Base-by-base conservation (phyloP, 1,284 basidiomycete species). In the Ustilago curta region DNA sequence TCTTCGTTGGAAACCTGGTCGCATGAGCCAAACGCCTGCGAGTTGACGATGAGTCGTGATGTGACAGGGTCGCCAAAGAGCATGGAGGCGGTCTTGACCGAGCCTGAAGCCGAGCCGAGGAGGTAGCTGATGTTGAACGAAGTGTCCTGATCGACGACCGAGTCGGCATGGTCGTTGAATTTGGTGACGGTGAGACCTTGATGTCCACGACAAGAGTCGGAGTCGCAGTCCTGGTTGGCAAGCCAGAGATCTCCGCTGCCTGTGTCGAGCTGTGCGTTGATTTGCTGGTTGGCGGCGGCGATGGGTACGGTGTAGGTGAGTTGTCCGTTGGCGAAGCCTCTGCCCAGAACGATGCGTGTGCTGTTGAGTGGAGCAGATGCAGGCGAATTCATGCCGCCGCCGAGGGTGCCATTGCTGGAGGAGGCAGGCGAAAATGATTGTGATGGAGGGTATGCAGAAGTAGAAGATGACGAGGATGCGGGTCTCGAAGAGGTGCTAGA, bases 191-290 rank as follows among this genome's bases (percentile, higher is more conserved):
- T 52, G 21, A 66, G 44, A 14, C 74, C 68, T 21, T 66, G 57
- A 19, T 74, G 71, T 14, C 61, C 59, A 12, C 32, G 47, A 58
- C 80, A 81, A 16, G 72, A 62, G 43, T 65, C 70, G 42, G 66
- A 32, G 32, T 54, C 61, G 69, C 80, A 81, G 40, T 65, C 64
- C 44, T 71, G 71, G 25, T 72, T 73, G 39, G 78, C 80, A 39
- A 81, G 44, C 78, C 78, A 81, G 32, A 80, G 61, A 48, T 81
- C 80, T 21, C 66, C 61, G 50, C 70, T 75, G 57, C 78, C 78
- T 8, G 80, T 81, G 65, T 81, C 80, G 56, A 80, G 60, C 61
- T 81, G 80, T 5, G 76, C 59, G 47, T 70, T 67, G 52, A 81
- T 4, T 25, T 62, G 57, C 60, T 81, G 76, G 39, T 70, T 68